Evolutionary conservation across 129 eudicot genomes (phyloP), one percentile per base, ranked within the genome.

Genomic region (Artemisia argyi): DNA sequence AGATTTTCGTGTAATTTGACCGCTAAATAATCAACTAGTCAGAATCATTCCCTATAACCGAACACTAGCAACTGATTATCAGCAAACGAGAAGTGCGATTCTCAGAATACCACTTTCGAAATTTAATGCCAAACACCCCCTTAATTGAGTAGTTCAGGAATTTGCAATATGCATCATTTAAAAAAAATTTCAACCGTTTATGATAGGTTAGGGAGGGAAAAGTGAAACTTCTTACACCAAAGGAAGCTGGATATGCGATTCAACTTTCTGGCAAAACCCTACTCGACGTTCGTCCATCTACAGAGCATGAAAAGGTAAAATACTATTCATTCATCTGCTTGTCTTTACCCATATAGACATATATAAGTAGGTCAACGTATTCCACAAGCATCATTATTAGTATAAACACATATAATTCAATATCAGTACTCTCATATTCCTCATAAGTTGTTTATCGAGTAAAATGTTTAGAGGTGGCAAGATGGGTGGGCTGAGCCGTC

Each of bases 181-280:
- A 26, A 26, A 26, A 26, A 26, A 26, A 0, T 2, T 26, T 26
- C 7, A 42, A 30, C 70, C 22, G 64, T 68, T 35, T 61, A 60
- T 61, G 22, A 44, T 74, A 93, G 97, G 81, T 91, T 17, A 88
- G 97, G 81, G 97, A 95, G 30, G 97, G 80, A 48, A 95, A 91
- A 84, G 91, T 95, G 67, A 95, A 88, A 76, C 64, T 89, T 78
- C 84, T 95, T 74, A 83, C 91, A 19, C 99, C 97, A 42, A 91
- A 83, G 55, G 99, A 90, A 86, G 99, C 97, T 81, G 99, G 99
- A 22, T 95, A 95, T 77, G 99, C 97, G 20, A 85, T 88, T 75
- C 97, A 91, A 82, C 94, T 95, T 68, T 86, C 94, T 8, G 83
- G 87, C 61, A 95, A 83, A 80, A 84, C 88, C 26, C 75, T 95